Conservation (phyloP, 1,284 basidiomycete species). For the Neolentinus lepideus region DNA sequence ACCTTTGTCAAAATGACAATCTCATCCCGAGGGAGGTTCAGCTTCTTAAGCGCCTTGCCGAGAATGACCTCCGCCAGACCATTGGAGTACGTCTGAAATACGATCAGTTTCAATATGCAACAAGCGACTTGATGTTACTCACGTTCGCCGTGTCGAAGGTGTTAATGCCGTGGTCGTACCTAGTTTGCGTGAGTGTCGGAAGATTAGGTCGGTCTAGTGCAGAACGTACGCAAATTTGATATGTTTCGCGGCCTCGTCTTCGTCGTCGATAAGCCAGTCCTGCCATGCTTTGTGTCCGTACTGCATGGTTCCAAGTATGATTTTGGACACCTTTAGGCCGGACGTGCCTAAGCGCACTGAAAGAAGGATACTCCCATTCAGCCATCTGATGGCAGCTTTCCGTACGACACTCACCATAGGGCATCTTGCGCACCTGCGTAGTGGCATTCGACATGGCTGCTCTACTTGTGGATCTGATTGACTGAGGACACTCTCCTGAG, state of each 20-base stretch:
- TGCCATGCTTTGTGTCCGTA: constrained; percentile 29
- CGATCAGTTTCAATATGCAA: constrained; percentile 6
- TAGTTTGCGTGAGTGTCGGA: neutral
- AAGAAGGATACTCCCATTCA: neutral
- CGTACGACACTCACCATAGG: neutral
- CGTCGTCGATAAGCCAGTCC: constrained; percentile 30
- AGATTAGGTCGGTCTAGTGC: neutral
- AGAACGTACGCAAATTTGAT: constrained; percentile 28
- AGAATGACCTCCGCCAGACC: constrained; percentile 21
- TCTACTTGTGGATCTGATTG: too few relatives aligned
- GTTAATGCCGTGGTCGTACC: constrained; percentile 36
- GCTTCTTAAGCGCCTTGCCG: constrained; percentile 24
- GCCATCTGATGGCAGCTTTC: neutral
- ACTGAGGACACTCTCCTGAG: too few relatives aligned
- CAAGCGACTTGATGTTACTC: neutral
- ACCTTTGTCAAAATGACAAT: constrained; percentile 26
- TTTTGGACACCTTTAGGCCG: constrained; percentile 35
- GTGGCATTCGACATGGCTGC: neutral
- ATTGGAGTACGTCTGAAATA: constrained; percentile 22
- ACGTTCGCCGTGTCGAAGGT: constrained; percentile 46
- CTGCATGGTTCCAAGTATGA: constrained; percentile 38
- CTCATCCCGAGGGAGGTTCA: constrained; percentile 46
- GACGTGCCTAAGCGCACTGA: constrained; percentile 36
- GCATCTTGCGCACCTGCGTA: neutral
- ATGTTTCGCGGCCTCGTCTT: constrained; percentile 30